Base-by-base conservation (phyloP, 805 yeast genomes). In the Scheffersomyces amazonensis region DNA sequence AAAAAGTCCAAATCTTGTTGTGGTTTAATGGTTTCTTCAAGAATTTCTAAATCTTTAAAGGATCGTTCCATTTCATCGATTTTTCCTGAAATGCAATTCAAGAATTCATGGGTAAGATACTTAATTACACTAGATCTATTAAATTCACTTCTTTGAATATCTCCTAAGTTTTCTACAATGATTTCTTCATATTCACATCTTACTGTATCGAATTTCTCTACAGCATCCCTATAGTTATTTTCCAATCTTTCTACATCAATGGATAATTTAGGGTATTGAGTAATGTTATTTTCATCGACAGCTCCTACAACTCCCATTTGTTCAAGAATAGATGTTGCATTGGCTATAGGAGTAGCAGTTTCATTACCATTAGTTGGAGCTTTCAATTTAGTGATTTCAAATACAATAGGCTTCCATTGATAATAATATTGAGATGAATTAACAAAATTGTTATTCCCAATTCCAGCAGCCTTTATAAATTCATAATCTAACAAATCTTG, bases 101-200 rank as follows among this genome's bases (percentile, higher is more conserved):
- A 64, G 48, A 84, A 85, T 55, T 87, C 95, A 36, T 78, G 69
- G 9, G 84, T 75, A 1, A 81, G 90, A 42, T 84, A 82, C 57
- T 87, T 86, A 43, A 87, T 64, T 0, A 93, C 93, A 46, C 74
- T 72, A 42, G 85, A 66, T 46, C 96, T 73, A 60, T 87, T 95
- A 24, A 76, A 58, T 61, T 87, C 96, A 63, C 93, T 87, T 50
- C 81, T 76, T 56, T 87, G 91, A 86, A 87, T 79, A 55, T 83
- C 86, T 16, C 80, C 62, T 35, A 83, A 65, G 53, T 85, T 90
- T 48, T 83, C 90, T 56, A 83, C 74, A 40, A 83, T 69, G 23
- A 75, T 55, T 52, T 84, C 91, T 58, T 88, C 96, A 33, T 86
- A 69, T 33, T 78, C 80, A 57, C 93, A 83, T 41, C 95, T 71